Percentiles rank a stretch among this genome's conserved stretches.
Evolutionary conservation across 768 basidiomycete species (phyloP).

Genomic region (Mycena vitilis): DNA sequence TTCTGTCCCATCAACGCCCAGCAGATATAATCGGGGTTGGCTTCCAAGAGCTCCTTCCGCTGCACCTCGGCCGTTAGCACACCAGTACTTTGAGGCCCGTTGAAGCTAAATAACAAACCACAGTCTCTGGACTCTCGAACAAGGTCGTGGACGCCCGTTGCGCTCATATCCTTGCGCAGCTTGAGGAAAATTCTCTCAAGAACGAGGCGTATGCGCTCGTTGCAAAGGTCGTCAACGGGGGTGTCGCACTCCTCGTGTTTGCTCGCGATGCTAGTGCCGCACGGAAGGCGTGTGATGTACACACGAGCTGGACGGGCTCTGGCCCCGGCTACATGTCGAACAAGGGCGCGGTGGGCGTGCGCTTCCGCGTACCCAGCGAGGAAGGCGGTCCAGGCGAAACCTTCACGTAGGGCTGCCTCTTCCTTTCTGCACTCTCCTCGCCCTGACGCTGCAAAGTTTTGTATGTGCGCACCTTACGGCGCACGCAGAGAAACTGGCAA

Average conservation of each 20-base stretch:
- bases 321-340: conserved; percentile 89
- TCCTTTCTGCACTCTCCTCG: conserved; percentile 6
- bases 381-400: conserved; percentile 74
- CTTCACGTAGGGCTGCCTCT: conserved; percentile 77
- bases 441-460: conserved; percentile 64
- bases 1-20: conserved; percentile 71
- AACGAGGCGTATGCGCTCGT: conserved; percentile 83
- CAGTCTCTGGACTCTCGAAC: conserved; percentile 84
- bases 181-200: conserved; percentile 76
- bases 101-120: conserved; percentile 14
- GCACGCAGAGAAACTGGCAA: conserved; percentile 71
- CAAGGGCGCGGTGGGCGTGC: conserved; percentile 92
- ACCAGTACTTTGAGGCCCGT: conserved; percentile 8
- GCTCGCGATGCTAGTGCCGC: conserved; percentile 77
- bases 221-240: conserved; percentile 84
- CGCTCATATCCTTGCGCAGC: conserved; percentile 78
- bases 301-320: conserved; percentile 81
- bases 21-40: conserved; percentile 93
- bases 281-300: conserved; percentile 69
- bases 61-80: conserved; percentile 80
- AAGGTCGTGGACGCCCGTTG: conserved; percentile 76
- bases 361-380: conserved; percentile 75
- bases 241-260: conserved; percentile 90
- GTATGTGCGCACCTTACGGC: conserved; percentile 94
- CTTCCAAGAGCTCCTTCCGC: conserved; percentile 92